Evolutionary conservation across 257 asterid species (phyloP), one percentile per base, ranked within the genome.

Genomic region (Nicotiana benthamiana): DNA sequence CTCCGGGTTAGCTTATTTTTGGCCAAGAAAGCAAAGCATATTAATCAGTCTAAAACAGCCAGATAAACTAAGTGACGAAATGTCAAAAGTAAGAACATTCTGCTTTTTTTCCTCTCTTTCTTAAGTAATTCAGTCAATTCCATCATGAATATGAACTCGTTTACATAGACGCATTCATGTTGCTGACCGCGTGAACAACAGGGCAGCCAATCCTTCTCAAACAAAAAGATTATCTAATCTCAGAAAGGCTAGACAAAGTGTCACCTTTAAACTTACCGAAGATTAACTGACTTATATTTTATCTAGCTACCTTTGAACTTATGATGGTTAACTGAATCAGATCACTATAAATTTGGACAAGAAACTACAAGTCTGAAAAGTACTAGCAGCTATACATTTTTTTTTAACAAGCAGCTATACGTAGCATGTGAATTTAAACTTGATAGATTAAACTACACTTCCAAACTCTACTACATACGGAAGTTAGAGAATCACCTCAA

Each of bases 401-500:
- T 4, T 30, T 32, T 32, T 32, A 32, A 32, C 36, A 32, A 72
- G 26, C 79, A 74, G 26, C 20, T 26, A 16, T 48, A 74, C 27
- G 4, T 74, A 48, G 61, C 79, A 74, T 51, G 62, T 74, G 62
- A 48, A 48, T 16, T 74, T 24, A 26, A 74, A 74, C 43, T 62
- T 15, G 18, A 12, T 51, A 51, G 56, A 15, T 18, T 51, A 51
- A 12, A 51, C 6, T 51, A 24, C 9, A 81, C 87, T 81, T 77
- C 26, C 15, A 30, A 24, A 74, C 51, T 46, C 17, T 24, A 48
- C 62, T 15, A 74, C 17, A 22, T 74, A 74, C 6, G 10, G 4
- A 74, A 74, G 27, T 74, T 48, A 40, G 80, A 32, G 48, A 26
- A 54, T 80, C 84, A 89, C 93, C 96, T 80, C 78, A 82, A 78